Percentiles rank a stretch among this genome's conserved stretches.
Evolutionary conservation across 352 stramenopile genomes (phyloP).

Genomic region (Globisporangium sylvaticum): DNA sequence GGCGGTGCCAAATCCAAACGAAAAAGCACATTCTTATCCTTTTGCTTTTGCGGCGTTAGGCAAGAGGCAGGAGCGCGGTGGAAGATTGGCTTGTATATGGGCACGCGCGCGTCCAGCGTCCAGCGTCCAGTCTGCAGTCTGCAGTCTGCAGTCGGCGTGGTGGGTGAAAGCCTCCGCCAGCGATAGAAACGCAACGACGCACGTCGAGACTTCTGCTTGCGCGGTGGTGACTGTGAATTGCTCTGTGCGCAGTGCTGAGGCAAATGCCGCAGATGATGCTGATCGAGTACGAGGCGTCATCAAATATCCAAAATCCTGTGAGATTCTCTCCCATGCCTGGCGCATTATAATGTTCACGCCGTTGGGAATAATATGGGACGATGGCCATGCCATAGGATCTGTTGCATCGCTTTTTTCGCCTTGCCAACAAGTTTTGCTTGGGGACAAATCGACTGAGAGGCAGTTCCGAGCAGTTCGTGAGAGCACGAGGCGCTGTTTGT

Average conservation of each 20-base stretch:
- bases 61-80: background rate
- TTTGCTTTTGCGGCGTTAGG: background rate
- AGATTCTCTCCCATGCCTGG: background rate
- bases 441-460: background rate
- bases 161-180: background rate
- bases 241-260: background rate
- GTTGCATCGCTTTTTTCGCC: background rate
- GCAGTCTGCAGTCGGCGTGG: no score
- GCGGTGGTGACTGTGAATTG: background rate
- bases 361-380: background rate
- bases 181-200: background rate
- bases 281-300: background rate
- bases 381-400: background rate
- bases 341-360: background rate
- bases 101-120: no score
- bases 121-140: no score
- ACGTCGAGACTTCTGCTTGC: background rate
- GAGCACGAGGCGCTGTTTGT: background rate
- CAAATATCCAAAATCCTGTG: background rate
- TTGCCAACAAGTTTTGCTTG: no score
- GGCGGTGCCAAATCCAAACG: background rate
- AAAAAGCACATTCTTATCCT: background rate
- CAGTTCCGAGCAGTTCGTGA: background rate
- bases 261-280: background rate
- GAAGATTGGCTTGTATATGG: background rate